A percentile compares a stretch with the other conserved stretches of the same genome.
These are phyloP conservation scores for Pythium scleroteichum DNA, from an alignment of 352 stramenopile genomes.

Conservation along the genomic window DNA sequence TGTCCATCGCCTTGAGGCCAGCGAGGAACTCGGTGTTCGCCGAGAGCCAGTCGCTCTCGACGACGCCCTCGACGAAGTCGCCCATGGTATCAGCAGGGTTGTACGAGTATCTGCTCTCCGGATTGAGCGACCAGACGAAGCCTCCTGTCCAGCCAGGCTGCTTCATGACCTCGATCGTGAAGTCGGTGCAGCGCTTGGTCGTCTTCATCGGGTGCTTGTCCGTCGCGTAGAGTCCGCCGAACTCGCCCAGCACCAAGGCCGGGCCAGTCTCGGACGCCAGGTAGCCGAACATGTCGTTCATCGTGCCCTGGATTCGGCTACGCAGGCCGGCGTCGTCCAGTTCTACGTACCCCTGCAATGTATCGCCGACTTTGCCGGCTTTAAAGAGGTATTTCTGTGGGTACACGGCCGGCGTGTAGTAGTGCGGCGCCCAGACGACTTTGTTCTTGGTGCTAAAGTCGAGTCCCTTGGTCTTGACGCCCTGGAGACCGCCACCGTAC, in stretches of 20 bases:
- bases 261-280: conserved; percentile 46
- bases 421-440: conserved; percentile 79
- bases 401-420: conserved; percentile 75
- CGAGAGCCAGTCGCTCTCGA: conserved; percentile 74
- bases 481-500: conserved; percentile 75
- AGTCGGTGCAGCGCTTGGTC: conserved; percentile 71
- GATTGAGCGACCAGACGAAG: conserved; percentile 87
- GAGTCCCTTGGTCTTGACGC: conserved; percentile 38
- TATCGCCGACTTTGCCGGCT: conserved; percentile 35
- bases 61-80: conserved; percentile 64
- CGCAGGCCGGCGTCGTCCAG: conserved; percentile 53
- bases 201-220: conserved; percentile 69
- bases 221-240: conserved; percentile 71
- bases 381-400: conserved; percentile 78
- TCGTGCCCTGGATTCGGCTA: conserved; percentile 55
- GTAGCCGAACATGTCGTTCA: conserved; percentile 80
- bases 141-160: conserved; percentile 53
- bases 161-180: conserved; percentile 66
- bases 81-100: conserved; percentile 59
- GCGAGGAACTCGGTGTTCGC: conserved; percentile 64
- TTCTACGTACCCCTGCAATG: conserved; percentile 52
- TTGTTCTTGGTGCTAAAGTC: conserved; percentile 67
- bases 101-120: conserved; percentile 76
- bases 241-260: conserved; percentile 74
- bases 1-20: conserved; percentile 66